These are phyloP conservation scores for Madurella mycetomatis DNA, from an alignment of 2,329 filamentous ascomycete genomes.

Conservation along the genomic window DNA sequence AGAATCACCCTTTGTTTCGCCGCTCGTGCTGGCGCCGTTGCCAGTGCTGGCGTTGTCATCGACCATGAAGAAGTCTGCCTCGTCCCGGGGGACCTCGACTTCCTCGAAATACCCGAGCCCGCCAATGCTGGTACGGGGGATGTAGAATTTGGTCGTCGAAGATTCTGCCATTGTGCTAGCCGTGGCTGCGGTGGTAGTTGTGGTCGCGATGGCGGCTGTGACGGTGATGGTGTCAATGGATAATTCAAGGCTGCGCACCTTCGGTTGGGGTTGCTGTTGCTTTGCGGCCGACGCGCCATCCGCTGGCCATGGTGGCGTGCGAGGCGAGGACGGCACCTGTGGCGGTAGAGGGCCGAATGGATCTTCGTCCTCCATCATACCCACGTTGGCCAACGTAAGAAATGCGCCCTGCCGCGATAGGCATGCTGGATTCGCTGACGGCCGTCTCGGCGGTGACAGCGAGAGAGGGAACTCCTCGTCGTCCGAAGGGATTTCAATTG, in stretches of 20 bases:
- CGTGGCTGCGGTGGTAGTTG: not conserved
- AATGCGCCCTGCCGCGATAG: not conserved
- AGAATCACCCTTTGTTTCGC: too few species aligned
- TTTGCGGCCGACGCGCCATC: too few species aligned
- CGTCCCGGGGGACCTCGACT: constrained; percentile 23
- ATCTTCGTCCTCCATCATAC: not conserved
- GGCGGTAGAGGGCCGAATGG: constrained; percentile 2
- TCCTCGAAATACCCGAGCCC: constrained; percentile 27
- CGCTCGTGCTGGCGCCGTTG: not conserved
- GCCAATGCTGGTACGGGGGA: constrained; percentile 24
- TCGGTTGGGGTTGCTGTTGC: too few species aligned
- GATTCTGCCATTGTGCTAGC: not conserved
- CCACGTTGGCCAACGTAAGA: not conserved
- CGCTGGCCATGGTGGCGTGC: too few species aligned
- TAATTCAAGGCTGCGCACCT: not conserved
- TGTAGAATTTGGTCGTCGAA: constrained; percentile 24
- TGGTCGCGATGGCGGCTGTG: not conserved
- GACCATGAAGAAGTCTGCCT: constrained; percentile 18
- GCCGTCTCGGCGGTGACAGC: not conserved
- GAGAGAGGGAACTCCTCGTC: constrained; percentile 8
- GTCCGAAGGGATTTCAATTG: constrained; percentile 4
- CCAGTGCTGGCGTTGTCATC: not conserved
- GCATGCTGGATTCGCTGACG: not conserved
- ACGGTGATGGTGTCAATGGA: not conserved
- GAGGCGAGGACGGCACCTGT: too few species aligned